These are phyloP conservation scores for Wallacemonas collosoma DNA, from an alignment of 208 protist genomes.

Conservation along the genomic window DNA sequence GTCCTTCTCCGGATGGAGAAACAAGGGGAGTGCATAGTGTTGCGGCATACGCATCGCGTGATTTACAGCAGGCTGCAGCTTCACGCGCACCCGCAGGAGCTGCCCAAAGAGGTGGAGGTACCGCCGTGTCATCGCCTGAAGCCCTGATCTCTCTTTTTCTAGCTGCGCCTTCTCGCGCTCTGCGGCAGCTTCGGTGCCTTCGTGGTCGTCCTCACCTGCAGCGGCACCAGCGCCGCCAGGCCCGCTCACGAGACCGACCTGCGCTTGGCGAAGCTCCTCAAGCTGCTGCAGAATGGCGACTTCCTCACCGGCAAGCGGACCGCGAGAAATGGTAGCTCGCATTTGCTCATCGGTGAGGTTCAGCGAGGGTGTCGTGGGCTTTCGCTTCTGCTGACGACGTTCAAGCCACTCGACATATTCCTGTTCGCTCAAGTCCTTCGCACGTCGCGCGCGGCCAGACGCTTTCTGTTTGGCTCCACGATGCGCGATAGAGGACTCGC, in stretches of 20 bases:
- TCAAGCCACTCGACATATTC: slow-evolving; percentile 77
- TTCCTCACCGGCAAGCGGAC: slow-evolving; percentile 24
- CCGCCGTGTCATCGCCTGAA: slow-evolving; percentile 39
- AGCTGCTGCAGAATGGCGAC: slow-evolving; percentile 51
- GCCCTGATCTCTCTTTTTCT: slow-evolving; percentile 27
- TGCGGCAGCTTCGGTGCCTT: slow-evolving; percentile 15
- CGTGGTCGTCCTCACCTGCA: slow-evolving; percentile 8
- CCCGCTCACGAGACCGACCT: slow-evolving; percentile 32
- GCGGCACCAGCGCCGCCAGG: slow-evolving; percentile 5
- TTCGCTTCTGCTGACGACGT: slow-evolving; percentile 34
- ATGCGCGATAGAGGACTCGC: neutral
- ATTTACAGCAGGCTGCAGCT: slow-evolving; percentile 69
- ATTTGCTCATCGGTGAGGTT: slow-evolving; percentile 12
- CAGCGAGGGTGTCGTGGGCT: slow-evolving; percentile 16
- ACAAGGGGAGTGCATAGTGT: slow-evolving; percentile 75
- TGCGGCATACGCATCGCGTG: slow-evolving; percentile 71
- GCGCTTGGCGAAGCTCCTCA: slow-evolving; percentile 32
- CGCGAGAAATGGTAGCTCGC: slow-evolving; percentile 4
- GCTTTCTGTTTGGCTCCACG: neutral
- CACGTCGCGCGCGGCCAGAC: slow-evolving; percentile 7
- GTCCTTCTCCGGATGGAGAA: slow-evolving; percentile 22
- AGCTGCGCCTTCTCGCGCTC: slow-evolving; percentile 18
- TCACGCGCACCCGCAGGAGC: slow-evolving; percentile 69
- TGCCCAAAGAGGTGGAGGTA: slow-evolving; percentile 78
- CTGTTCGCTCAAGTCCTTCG: slow-evolving; percentile 70